These are phyloP conservation scores for Eimeria praecox DNA, from an alignment of 169 alveolate species.

Conservation along the genomic window DNA sequence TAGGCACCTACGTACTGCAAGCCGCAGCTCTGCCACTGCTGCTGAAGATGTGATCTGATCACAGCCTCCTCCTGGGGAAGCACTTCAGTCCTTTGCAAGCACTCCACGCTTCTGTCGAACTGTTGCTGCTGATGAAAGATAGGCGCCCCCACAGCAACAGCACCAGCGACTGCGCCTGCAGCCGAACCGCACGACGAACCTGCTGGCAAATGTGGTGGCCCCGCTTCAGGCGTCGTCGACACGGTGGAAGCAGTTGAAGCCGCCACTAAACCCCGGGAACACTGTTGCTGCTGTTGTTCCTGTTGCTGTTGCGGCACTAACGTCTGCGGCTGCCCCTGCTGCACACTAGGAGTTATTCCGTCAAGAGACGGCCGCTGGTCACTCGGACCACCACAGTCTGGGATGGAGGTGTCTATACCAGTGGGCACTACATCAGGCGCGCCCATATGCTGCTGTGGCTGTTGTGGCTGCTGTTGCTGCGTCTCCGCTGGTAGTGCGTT, in stretches of 20 bases:
- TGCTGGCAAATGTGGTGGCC: constrained; percentile 63
- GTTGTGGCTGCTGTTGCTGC: constrained; percentile 54
- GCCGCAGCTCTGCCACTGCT: constrained; percentile 66
- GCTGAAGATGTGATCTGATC: background rate
- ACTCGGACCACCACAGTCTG: background rate
- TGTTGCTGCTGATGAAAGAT: constrained; percentile 16
- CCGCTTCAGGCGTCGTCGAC: constrained; percentile 65
- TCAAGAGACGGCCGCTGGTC: background rate
- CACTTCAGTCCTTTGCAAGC: constrained; percentile 33
- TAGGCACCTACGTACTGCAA: constrained; percentile 2
- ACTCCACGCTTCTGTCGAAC: background rate
- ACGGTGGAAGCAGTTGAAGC: constrained; percentile 53
- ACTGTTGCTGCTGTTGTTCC: constrained; percentile 19
- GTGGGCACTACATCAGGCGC: background rate
- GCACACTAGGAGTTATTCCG: background rate
- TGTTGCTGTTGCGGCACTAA: constrained; percentile 45
- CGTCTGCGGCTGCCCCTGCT: constrained; percentile 32
- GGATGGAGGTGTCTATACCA: background rate
- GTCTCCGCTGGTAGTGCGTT: constrained; percentile 18
- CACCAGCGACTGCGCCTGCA: constrained; percentile 15
- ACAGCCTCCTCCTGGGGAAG: constrained; percentile 40
- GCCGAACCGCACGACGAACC: constrained; percentile 1
- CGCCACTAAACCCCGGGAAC: background rate
- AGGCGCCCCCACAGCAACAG: constrained; percentile 12
- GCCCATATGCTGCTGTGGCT: constrained; percentile 28